Conservation (phyloP, 805 yeast species). For the Cyberlindnera mrakii region DNA sequence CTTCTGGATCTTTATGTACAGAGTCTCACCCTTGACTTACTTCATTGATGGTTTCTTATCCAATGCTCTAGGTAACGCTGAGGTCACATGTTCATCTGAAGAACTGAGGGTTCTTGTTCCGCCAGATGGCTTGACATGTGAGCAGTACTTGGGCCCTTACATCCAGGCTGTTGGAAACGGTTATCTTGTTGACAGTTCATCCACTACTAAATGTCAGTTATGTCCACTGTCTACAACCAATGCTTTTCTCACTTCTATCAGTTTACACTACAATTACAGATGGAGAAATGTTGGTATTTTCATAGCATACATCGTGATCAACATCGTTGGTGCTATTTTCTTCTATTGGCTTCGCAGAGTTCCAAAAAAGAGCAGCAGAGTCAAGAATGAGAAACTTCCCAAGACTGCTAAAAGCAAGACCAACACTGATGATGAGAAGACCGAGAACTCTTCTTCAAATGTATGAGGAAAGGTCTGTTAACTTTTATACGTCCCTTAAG, state of each 20-base stretch:
- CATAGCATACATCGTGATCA: constrained; percentile 37
- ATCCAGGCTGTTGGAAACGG: constrained; percentile 25
- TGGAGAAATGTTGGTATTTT: constrained; percentile 65
- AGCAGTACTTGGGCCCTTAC: constrained; percentile 39
- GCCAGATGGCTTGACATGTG: constrained; percentile 56
- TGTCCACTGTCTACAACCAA: constrained; percentile 58
- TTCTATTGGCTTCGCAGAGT: constrained; percentile 62
- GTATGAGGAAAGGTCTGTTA: no score
- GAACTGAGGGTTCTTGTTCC: constrained; percentile 49
- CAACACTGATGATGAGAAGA: constrained; percentile 54
- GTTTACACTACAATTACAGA: constrained; percentile 37
- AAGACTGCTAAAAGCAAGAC: constrained; percentile 64
- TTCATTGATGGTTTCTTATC: constrained; percentile 46
- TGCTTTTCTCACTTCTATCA: constrained; percentile 43
- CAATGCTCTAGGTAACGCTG: constrained; percentile 47
- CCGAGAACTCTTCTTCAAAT: constrained; percentile 18
- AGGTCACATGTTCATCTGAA: constrained; percentile 39
- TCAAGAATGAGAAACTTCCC: constrained; percentile 22
- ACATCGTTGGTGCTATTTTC: constrained; percentile 35
- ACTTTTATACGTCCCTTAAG: no score
- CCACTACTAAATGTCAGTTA: constrained; percentile 50
- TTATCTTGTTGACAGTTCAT: constrained; percentile 9
- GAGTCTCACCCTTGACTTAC: constrained; percentile 69
- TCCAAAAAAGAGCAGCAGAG: constrained; percentile 48
- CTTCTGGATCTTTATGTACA: constrained; percentile 79